phyloP scores from a whole-genome alignment of 1,284 basidiomycete species.

The Coniferiporia weirii region DNA sequence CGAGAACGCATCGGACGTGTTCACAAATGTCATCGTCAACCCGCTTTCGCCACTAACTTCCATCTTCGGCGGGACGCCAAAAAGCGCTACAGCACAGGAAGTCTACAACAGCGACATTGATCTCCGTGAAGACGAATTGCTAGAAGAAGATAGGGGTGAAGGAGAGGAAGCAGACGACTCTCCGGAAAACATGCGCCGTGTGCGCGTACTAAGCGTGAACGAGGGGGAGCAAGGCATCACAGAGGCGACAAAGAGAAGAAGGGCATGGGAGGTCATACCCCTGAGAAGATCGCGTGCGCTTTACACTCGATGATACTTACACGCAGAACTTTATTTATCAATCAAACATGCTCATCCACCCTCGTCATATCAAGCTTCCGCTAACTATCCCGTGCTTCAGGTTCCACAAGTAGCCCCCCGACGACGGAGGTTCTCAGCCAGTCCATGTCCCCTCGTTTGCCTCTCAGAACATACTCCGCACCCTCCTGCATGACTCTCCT shows the following conservation, averaged over 20 bases:
- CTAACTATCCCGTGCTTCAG: not conserved
- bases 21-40: conserved; percentile 49
- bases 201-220: conserved; percentile 37
- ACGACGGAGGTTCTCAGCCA: conserved; percentile 26
- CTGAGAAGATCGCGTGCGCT: conserved; percentile 25
- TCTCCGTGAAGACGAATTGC: conserved; percentile 64
- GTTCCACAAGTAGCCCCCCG: not conserved
- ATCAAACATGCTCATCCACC: not conserved
- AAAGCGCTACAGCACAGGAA: conserved; percentile 50
- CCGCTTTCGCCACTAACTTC: conserved; percentile 44
- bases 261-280: conserved; percentile 38
- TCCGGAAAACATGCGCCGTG: conserved; percentile 39
- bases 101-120: conserved; percentile 65
- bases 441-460: conserved; percentile 28
- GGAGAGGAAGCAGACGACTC: conserved; percentile 75
- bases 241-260: conserved; percentile 30
- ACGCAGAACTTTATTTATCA: not conserved
- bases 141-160: conserved; percentile 70
- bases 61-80: conserved; percentile 26
- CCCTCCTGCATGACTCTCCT: conserved; percentile 45
- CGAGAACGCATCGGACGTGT: conserved; percentile 59
- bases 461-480: conserved; percentile 36
- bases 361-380: not conserved
- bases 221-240: conserved; percentile 22
- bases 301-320: conserved; percentile 5